phyloP scores from a whole-genome alignment of 2,329 filamentous ascomycete genomes.

The Colletotrichum sp. region DNA sequence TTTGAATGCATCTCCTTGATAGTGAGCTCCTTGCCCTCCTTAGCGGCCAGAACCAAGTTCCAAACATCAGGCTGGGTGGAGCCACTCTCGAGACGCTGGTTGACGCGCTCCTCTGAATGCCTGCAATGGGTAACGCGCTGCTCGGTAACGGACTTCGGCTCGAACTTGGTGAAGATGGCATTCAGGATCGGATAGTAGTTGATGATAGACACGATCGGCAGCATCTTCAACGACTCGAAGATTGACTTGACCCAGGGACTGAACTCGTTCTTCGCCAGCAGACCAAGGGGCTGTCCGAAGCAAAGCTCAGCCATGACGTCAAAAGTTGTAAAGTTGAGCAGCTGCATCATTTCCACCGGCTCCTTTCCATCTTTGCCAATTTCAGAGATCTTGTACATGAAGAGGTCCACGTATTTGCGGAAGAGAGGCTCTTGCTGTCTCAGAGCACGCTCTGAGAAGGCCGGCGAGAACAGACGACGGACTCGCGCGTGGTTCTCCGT shows the following conservation, averaged over 20 bases:
- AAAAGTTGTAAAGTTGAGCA: constrained; percentile 26
- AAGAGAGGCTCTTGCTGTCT: constrained; percentile 29
- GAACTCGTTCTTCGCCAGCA: constrained; percentile 23
- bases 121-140: constrained; percentile 25
- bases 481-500: constrained; percentile 23
- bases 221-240: constrained; percentile 27
- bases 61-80: constrained; percentile 29
- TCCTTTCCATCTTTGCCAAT: constrained; percentile 1
- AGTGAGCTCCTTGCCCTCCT: constrained; percentile 15
- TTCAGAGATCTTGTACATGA: constrained; percentile 41
- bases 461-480: constrained; percentile 24
- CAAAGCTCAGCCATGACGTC: constrained; percentile 27
- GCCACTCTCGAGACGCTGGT: constrained; percentile 28
- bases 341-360: constrained; percentile 23
- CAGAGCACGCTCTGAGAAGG: constrained; percentile 25
- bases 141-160: constrained; percentile 25
- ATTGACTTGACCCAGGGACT: constrained; percentile 25
- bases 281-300: constrained; percentile 23
- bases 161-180: constrained; percentile 23
- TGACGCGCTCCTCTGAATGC: constrained; percentile 30
- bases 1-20: constrained; percentile 20
- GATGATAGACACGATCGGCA: constrained; percentile 27
- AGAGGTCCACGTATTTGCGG: constrained; percentile 39
- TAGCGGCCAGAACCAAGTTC: constrained; percentile 26
- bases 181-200: constrained; percentile 27